Percentiles rank a stretch among this genome's conserved stretches.
Conservation (phyloP, 2,329 filamentous ascomycete genomes). For the Aulographum hederae region DNA sequence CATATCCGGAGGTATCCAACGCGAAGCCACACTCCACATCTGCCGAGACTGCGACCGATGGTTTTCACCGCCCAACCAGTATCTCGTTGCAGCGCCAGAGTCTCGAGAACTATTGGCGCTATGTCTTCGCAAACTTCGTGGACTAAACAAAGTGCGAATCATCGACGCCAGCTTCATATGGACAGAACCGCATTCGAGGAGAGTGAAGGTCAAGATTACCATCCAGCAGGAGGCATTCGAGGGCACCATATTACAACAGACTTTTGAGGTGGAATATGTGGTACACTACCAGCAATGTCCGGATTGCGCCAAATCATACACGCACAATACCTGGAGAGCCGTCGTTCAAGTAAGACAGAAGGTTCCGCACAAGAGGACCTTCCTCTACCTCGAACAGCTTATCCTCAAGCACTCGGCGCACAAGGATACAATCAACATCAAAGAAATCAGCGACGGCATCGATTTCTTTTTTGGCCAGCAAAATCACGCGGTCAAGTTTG, state of each 20-base stretch:
- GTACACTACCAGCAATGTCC: conserved; percentile 86
- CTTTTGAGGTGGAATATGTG: conserved; percentile 85
- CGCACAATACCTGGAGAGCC: conserved; percentile 87
- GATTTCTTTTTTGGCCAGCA: conserved; percentile 87
- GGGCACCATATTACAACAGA: conserved; percentile 66
- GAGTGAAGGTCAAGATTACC: conserved; percentile 89
- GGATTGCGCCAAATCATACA: conserved; percentile 90
- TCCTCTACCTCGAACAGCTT: conserved; percentile 74
- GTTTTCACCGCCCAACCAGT: conserved; percentile 70
- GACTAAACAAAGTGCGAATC: conserved; percentile 76
- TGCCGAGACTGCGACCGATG: conserved; percentile 32
- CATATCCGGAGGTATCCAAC: conserved; percentile 28
- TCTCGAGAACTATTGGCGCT: conserved; percentile 84
- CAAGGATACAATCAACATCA: conserved; percentile 91
- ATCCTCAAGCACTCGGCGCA: conserved; percentile 90
- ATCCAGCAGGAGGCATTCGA: conserved; percentile 49
- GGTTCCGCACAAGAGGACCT: conserved; percentile 83
- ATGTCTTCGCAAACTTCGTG: conserved; percentile 74
- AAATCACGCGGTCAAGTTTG: conserved; percentile 83
- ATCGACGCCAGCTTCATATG: conserved; percentile 94
- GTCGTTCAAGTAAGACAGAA: conserved; percentile 92
- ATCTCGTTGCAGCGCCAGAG: conserved; percentile 71
- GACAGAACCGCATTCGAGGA: conserved; percentile 90
- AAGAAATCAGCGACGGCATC: conserved; percentile 85
- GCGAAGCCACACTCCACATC: conserved; percentile 4